Evolutionary conservation across 2,329 filamentous ascomycete species (phyloP), one percentile per base, ranked within the genome.

Genomic region (Nothophoma quercina): DNA sequence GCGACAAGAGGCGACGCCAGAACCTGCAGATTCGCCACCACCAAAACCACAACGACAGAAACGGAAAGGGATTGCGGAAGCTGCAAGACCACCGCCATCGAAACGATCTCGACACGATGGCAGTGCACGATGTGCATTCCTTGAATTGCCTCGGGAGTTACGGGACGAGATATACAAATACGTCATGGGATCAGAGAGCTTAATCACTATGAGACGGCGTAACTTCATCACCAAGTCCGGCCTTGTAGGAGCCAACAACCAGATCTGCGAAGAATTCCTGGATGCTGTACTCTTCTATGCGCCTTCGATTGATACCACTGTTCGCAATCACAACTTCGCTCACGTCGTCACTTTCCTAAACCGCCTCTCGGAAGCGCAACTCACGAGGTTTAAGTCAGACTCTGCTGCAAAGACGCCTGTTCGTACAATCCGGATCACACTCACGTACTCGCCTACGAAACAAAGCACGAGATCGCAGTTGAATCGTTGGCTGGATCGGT

Each of bases 111-210:
- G n/a, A n/a, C n/a, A n/a, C n/a, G n/a, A n/a, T n/a, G n/a, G n/a
- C n/a, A n/a, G n/a, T n/a, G n/a, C n/a, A n/a, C n/a, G n/a, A n/a
- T n/a, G n/a, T n/a, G n/a, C n/a, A n/a, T 60, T 63, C 34, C 55
- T 63, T 25, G 41, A 49, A 1, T 54, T 63, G 3, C 62, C 62
- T 4, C 47, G 56, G 22, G 60, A 64, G 44, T 38, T 64, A 1
- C 43, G 58, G 10, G 58, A 63, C 42, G 54, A 60, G 25, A 62
- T 64, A 29, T 60, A 63, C 55, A 50, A 45, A 33, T 49, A 58
- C 33, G 25, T 63, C 12, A 21, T 64, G 4, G 16, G 35, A 7
- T 25, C 19, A 13, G 45, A 51, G 30, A 13, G 19, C 18, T 42
- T 34, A 7, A 33, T 51, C 0, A 58, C 21, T 0, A 39, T 60